Base-by-base conservation (phyloP, 306 rosid species). In the Rosa rugosa region DNA sequence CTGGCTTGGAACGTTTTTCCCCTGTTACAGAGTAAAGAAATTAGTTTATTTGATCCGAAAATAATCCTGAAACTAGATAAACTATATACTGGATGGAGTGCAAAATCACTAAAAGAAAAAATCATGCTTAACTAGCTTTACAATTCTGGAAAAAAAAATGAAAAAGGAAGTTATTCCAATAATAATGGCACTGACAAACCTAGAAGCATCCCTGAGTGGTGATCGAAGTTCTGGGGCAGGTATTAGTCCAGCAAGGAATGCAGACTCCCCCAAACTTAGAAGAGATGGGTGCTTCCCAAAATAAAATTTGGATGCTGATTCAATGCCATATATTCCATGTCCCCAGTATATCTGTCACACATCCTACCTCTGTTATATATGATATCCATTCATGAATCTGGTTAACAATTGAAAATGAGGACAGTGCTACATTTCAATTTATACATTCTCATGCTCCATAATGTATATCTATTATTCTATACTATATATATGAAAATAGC, bases 221-320 rank as follows among this genome's bases (percentile, higher is more conserved):
- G 86, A 83, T 11, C 84, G 78, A 71, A 80, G 46, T 75, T 83
- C 86, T 31, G 84, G 86, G 49, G 86, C 86, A 69, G 86, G 83
- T 23, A 83, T 80, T 31, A 79, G 57, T 62, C 86, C 81, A 8
- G 81, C 86, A 59, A 83, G 83, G 68, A 83, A 49, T 23, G 84
- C 72, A 76, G 79, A 80, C 78, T 80, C 84, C 63, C 79, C 86
- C 75, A 83, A 78, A 79, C 81, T 80, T 12, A 83, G 75, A 63
- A 51, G 77, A 79, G 83, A 79, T 51, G 86, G 84, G 63, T 76
- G 87, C 79, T 84, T 84, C 47, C 81, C 80, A 42, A 84, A 84
- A 34, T 71, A 84, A 66, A 80, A 84, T 23, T 17, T 41, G 23
- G 84, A 84, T 23, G 87, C 87, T 66, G 79, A 80, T 72, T 80